These are phyloP conservation scores for Cornus florida DNA, from an alignment of 148 eudicot genomes.

Conservation along the genomic window DNA sequence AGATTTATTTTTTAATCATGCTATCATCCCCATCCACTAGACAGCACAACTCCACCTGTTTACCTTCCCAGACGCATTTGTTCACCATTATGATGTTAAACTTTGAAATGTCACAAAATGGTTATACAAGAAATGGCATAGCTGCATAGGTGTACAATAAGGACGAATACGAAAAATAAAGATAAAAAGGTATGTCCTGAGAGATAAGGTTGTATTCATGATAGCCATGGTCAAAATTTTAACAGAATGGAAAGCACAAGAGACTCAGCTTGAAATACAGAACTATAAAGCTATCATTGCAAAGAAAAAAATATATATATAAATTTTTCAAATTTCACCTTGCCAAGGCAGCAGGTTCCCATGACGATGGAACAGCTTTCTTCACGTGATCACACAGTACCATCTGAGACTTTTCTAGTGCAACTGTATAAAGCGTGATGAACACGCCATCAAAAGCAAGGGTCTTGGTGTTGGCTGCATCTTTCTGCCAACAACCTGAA, in stretches of 20 bases:
- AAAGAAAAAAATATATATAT: neutral
- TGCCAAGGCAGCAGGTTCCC: slow-evolving; percentile 97
- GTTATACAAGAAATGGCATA: too few relatives aligned
- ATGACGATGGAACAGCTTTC: slow-evolving; percentile 89
- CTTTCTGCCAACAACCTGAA: slow-evolving; percentile 94
- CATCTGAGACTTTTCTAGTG: slow-evolving; percentile 86
- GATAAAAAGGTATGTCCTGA: too few relatives aligned
- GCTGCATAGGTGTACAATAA: too few relatives aligned
- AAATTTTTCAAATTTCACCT: slow-evolving; percentile 45
- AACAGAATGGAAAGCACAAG: neutral
- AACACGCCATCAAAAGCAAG: slow-evolving; percentile 95
- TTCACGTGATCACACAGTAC: slow-evolving; percentile 82
- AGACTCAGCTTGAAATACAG: neutral
- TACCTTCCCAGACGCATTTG: too few relatives aligned
- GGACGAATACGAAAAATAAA: too few relatives aligned
- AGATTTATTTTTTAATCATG: neutral
- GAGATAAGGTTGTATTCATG: too few relatives aligned
- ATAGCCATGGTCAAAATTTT: neutral
- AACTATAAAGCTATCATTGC: neutral
- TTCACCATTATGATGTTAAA: too few relatives aligned
- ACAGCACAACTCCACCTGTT: neutral
- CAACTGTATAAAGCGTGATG: slow-evolving; percentile 80
- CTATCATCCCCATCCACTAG: neutral
- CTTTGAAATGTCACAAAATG: too few relatives aligned
- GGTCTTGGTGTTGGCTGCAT: slow-evolving; percentile 85